Evolutionary conservation across 2,329 filamentous ascomycete species (phyloP).

Genomic region (Bipolaris gigantea): DNA sequence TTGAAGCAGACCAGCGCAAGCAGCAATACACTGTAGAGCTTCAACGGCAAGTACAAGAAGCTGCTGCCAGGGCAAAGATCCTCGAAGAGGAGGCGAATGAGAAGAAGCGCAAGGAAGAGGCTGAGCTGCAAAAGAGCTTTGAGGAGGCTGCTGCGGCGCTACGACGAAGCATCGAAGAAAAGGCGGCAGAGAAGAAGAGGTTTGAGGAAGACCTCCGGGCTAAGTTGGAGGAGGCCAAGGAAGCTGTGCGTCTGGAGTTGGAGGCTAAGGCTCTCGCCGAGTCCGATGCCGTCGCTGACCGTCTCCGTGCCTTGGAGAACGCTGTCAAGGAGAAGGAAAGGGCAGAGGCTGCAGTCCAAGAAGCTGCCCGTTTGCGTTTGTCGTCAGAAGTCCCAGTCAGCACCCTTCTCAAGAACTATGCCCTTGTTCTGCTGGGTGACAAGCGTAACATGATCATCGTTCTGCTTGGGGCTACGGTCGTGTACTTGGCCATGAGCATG

Average conservation of each 20-base stretch:
- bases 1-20: constrained; percentile 34
- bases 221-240: constrained; percentile 39
- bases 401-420: constrained; percentile 57
- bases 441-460: constrained; percentile 56
- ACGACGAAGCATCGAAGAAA: constrained; percentile 31
- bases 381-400: constrained; percentile 54
- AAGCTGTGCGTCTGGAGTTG: constrained; percentile 36
- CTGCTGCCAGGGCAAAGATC: constrained; percentile 33
- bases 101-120: constrained; percentile 31
- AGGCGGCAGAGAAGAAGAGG: constrained; percentile 30
- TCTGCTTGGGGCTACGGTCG: constrained; percentile 49
- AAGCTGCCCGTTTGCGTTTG: constrained; percentile 13
- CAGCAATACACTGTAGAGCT: constrained; percentile 37
- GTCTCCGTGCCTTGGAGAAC: constrained; percentile 35
- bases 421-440: constrained; percentile 56
- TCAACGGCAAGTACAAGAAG: constrained; percentile 37
- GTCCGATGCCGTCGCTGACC: constrained; percentile 32
- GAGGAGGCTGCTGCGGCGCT: constrained; percentile 32
- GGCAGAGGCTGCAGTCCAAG: constrained; percentile 4
- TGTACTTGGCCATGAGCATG: constrained; percentile 45
- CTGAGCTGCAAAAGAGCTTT: constrained; percentile 30
- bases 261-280: constrained; percentile 36
- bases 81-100: constrained; percentile 31
- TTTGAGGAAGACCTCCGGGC: constrained; percentile 32
- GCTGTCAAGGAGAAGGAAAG: constrained; percentile 27